phyloP scores from a whole-genome alignment of 148 eudicot species.

The Pharnaceum exiguum region DNA sequence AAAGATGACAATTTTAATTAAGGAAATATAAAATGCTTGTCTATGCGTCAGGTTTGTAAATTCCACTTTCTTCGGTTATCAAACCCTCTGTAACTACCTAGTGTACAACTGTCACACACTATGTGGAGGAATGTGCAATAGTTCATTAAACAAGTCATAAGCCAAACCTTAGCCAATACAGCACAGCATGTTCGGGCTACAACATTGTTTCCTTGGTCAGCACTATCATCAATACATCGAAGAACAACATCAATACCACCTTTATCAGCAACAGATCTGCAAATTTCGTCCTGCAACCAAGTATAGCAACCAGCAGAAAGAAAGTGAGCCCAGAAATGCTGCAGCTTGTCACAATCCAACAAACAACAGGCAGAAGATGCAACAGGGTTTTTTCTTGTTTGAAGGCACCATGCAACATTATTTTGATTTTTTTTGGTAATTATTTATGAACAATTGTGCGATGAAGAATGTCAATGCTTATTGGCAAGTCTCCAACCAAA shows the following conservation, averaged over 20 bases:
- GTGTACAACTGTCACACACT: not conserved
- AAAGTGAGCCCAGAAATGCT: not conserved
- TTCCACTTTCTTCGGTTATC: too few relatives aligned
- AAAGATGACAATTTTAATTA: too few relatives aligned
- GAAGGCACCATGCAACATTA: too few relatives aligned
- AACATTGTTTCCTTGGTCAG: constrained; percentile 56
- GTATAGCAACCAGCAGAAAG: not conserved
- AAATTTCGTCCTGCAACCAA: constrained; percentile 84
- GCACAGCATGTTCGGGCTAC: constrained; percentile 73
- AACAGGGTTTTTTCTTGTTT: too few relatives aligned
- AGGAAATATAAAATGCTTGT: too few relatives aligned
- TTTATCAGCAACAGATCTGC: constrained; percentile 70
- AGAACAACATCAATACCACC: constrained; percentile 89
- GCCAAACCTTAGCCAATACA: constrained; percentile 65
- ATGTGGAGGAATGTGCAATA: not conserved
- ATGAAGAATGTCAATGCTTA: too few relatives aligned
- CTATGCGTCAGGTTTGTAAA: too few relatives aligned
- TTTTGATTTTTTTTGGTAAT: too few relatives aligned
- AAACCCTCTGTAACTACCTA: not conserved
- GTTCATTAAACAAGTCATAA: not conserved
- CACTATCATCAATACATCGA: constrained; percentile 70
- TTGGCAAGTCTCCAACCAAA: too few relatives aligned
- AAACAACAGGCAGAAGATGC: too few relatives aligned
- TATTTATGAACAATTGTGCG: too few relatives aligned
- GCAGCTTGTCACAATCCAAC: not conserved